A percentile compares a stretch with the other conserved stretches of the same genome.
These are phyloP conservation scores for Zygoascus tannicola DNA, from an alignment of 805 yeast species.

Conservation along the genomic window DNA sequence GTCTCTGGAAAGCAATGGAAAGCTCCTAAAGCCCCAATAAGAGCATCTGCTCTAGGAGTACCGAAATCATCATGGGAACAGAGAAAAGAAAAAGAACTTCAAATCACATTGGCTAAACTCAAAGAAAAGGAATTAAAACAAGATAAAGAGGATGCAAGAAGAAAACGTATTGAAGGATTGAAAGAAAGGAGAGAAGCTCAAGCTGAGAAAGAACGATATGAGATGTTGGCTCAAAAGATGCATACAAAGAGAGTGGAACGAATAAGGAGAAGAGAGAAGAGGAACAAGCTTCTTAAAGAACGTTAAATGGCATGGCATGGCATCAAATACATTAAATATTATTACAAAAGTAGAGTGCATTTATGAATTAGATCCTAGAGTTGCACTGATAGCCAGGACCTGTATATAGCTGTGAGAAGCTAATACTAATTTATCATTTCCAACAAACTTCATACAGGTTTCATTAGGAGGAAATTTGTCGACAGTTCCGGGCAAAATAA, in stretches of 20 bases:
- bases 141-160: constrained; percentile 58
- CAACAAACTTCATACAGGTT: constrained; percentile 1
- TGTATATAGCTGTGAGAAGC: neutral
- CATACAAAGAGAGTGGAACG: constrained; percentile 88
- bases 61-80: constrained; percentile 49
- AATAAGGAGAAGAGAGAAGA: constrained; percentile 82
- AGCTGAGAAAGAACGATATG: constrained; percentile 85
- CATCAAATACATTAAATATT: neutral
- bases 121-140: constrained; percentile 65
- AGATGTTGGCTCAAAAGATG: constrained; percentile 74
- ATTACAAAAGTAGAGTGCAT: neutral
- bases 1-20: constrained; percentile 33
- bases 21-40: constrained; percentile 27
- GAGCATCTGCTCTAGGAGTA: constrained; percentile 37
- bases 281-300: constrained; percentile 86
- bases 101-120: constrained; percentile 57
- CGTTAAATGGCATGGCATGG: constrained; percentile 44
- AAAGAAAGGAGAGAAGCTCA: constrained; percentile 71
- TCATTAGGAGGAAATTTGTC: neutral
- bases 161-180: constrained; percentile 31
- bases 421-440: constrained; percentile 1
- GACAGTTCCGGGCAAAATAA: neutral
- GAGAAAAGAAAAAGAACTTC: constrained; percentile 55
- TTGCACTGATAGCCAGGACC: neutral
- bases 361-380: neutral